Conservation (phyloP, 129 eudicot species). For the Mikania micrantha region DNA sequence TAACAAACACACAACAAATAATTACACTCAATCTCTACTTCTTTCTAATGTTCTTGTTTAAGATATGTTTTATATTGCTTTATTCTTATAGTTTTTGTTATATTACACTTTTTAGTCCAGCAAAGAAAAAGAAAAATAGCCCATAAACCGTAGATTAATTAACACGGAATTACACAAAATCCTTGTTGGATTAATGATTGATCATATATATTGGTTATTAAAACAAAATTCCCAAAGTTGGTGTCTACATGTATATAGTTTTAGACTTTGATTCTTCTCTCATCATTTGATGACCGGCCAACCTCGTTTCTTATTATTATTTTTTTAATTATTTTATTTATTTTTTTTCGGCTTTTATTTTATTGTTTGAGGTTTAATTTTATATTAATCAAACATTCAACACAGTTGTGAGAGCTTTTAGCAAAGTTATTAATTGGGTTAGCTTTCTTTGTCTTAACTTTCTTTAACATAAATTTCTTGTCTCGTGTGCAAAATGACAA, state of each 20-base stretch:
- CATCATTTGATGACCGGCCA: slow-evolving; percentile 19
- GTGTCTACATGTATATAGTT: slow-evolving; percentile 1
- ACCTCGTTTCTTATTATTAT: not conserved
- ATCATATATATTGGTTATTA: not conserved
- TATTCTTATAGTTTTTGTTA: too few relatives aligned
- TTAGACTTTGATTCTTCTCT: slow-evolving; percentile 5
- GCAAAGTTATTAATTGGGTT: too few relatives aligned
- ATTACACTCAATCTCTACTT: too few relatives aligned
- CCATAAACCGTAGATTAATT: slow-evolving; percentile 19
- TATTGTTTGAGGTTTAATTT: not conserved
- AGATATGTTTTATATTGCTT: too few relatives aligned
- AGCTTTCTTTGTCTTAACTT: too few relatives aligned
- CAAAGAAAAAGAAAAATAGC: not conserved
- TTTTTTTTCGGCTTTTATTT: not conserved
- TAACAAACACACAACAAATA: too few relatives aligned
- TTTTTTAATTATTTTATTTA: not conserved
- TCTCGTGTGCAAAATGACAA: too few relatives aligned
- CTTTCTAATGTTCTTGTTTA: too few relatives aligned
- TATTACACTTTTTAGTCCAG: too few relatives aligned
- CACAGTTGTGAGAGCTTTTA: not conserved
- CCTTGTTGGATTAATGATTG: slow-evolving; percentile 21
- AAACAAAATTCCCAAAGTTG: slow-evolving; percentile 1
- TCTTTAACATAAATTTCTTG: too few relatives aligned
- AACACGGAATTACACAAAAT: slow-evolving; percentile 30
- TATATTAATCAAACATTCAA: not conserved